These are phyloP conservation scores for Aaosphaeria arxii DNA, from an alignment of 2,329 filamentous ascomycete species.

Conservation along the genomic window DNA sequence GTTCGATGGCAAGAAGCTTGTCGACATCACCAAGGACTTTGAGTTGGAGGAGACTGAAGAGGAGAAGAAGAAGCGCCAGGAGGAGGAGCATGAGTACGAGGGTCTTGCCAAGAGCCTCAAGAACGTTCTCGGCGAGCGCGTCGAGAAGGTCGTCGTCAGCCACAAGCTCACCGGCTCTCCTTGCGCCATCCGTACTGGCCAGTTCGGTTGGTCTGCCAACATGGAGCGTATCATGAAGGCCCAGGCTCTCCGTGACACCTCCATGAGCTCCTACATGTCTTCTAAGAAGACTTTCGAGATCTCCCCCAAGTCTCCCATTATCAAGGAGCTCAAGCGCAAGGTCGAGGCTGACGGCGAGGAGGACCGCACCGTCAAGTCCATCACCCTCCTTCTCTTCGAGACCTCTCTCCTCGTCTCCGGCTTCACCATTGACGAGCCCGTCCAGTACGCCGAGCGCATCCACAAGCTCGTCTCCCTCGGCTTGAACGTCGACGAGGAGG, in stretches of 20 bases:
- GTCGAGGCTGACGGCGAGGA: slow-evolving; percentile 96
- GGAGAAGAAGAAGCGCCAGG: slow-evolving; percentile 95
- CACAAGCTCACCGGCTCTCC: slow-evolving; percentile 95
- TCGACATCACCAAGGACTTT: slow-evolving; percentile 99
- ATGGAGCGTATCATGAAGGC: slow-evolving; percentile 99
- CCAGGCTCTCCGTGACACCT: slow-evolving; percentile 98
- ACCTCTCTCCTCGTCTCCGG: slow-evolving; percentile 97
- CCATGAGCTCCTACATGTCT: slow-evolving; percentile 99
- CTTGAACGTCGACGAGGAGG: slow-evolving; percentile 94
- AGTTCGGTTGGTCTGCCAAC: slow-evolving; percentile 99
- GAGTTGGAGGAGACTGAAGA: slow-evolving; percentile 99
- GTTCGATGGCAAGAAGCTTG: slow-evolving; percentile 99
- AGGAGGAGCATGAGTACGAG: slow-evolving; percentile 98
- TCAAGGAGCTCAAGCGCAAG: slow-evolving; percentile 99
- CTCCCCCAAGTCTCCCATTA: slow-evolving; percentile 95
- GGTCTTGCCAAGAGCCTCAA: slow-evolving; percentile 92
- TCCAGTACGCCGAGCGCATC: slow-evolving; percentile 96
- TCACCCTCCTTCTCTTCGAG: slow-evolving; percentile 97
- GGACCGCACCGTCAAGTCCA: slow-evolving; percentile 98
- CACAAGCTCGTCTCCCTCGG: slow-evolving; percentile 99
- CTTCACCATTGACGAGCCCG: slow-evolving; percentile 99
- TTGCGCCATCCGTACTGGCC: slow-evolving; percentile 97
- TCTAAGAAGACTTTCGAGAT: slow-evolving; percentile 99
- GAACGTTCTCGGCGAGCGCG: slow-evolving; percentile 98
- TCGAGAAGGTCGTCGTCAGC: slow-evolving; percentile 99